phyloP scores from a whole-genome alignment of 768 basidiomycete species.

The Pisolithus albus region DNA sequence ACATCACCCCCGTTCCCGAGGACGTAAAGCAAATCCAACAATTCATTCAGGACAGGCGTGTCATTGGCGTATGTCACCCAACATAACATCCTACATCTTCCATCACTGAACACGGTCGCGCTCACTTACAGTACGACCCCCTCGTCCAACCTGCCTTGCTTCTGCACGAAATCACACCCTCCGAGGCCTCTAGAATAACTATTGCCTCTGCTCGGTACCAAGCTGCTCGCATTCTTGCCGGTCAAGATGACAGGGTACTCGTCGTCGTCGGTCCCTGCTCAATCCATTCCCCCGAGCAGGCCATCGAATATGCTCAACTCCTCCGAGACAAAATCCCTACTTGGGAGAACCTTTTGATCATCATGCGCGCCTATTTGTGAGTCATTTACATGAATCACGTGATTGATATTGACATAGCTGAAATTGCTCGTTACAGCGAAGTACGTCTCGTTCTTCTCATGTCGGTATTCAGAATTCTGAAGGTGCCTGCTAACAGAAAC shows the following conservation, averaged over 20 bases:
- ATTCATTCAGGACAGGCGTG: conserved; percentile 77
- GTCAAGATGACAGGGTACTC: conserved; percentile 78
- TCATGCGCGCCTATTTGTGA: conserved; percentile 98
- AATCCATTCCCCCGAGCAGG: conserved; percentile 85
- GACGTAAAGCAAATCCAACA: conserved; percentile 57
- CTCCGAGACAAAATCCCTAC: conserved; percentile 59
- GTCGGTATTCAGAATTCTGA: neutral
- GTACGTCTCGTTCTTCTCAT: conserved; percentile 16
- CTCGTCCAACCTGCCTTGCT: conserved; percentile 89
- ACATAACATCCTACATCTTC: neutral
- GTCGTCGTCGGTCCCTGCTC: conserved; percentile 96
- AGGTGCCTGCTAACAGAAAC: conserved; percentile 53
- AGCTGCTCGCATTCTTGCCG: conserved; percentile 73
- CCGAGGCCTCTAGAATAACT: conserved; percentile 57
- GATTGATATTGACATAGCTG: conserved; percentile 3
- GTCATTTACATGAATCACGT: conserved; percentile 28
- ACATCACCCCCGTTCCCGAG: conserved; percentile 56
- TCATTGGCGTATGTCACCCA: conserved; percentile 55
- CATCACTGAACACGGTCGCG: conserved; percentile 9
- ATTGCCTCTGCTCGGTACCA: conserved; percentile 75
- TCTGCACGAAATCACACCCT: conserved; percentile 74
- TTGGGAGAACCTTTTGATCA: conserved; percentile 75
- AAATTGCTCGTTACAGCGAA: conserved; percentile 29
- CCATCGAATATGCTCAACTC: conserved; percentile 71
- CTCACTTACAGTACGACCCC: conserved; percentile 74